phyloP scores from a whole-genome alignment of 163 green algal species.

The Chlamydomonas reinhardtii region DNA sequence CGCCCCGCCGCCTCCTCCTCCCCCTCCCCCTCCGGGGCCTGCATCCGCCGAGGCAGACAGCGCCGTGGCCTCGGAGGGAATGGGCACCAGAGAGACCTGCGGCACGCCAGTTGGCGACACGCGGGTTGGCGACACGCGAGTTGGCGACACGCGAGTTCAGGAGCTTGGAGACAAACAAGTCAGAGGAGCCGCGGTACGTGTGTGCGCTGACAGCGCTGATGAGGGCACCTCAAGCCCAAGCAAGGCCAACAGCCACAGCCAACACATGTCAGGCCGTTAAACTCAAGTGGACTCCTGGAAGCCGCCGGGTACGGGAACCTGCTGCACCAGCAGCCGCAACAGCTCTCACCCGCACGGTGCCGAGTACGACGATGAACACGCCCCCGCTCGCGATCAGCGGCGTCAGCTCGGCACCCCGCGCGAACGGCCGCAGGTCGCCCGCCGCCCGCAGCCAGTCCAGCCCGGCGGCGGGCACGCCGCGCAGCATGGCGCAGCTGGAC shows the following conservation, averaged over 20 bases:
- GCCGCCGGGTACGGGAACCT: too few species aligned
- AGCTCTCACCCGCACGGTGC: constrained; percentile 42
- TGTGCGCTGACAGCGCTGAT: too few species aligned
- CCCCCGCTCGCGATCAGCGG: constrained; percentile 1
- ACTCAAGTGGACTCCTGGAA: too few species aligned
- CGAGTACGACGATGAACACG: constrained; percentile 49
- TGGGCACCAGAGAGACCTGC: neutral
- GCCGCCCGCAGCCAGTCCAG: constrained; percentile 20
- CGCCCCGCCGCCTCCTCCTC: neutral
- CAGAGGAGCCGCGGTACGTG: too few species aligned
- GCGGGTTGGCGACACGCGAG: too few species aligned
- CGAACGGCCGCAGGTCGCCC: constrained; percentile 19
- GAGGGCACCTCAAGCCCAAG: too few species aligned
- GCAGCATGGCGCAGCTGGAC: constrained; percentile 13
- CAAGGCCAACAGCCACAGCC: neutral
- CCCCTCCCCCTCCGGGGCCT: neutral
- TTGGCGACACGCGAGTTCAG: too few species aligned
- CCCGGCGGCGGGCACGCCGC: neutral
- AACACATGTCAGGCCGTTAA: neutral
- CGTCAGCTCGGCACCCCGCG: constrained; percentile 3
- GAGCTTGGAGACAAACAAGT: too few species aligned
- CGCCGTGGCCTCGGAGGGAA: neutral
- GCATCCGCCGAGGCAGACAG: neutral
- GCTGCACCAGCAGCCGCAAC: too few species aligned
- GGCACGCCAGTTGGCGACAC: too few species aligned